Evolutionary conservation across 2,329 filamentous ascomycete genomes (phyloP), one percentile per base, ranked within the genome.

Genomic region (Epichloe brachyelytri): DNA sequence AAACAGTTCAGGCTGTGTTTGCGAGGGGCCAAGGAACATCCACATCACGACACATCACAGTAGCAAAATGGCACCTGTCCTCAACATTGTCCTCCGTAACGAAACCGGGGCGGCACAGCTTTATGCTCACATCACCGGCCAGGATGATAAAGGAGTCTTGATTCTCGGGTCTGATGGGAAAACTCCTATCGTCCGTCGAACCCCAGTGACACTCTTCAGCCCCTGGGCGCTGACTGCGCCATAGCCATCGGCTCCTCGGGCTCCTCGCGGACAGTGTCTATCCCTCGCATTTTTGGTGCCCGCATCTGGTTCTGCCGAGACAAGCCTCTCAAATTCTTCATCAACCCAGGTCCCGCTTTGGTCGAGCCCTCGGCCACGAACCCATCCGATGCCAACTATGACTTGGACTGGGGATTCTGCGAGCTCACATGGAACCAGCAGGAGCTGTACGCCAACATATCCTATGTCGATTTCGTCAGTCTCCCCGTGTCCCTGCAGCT

Each of bases 341-440:
- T 89, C 49, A 90, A 90, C 64, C 82, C 80, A 26, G 81, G 80
- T 15, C 82, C 86, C 6, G 82, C 79, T 1, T 72, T 90, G 14
- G 85, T 89, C 43, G 85, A 89, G 66, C 86, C 86, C 0, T 83
- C 81, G 10, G 79, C 83, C 26, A 83, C 78, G 34, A 89, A 89
- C 63, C 63, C 72, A 0, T 64, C 73, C 0, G 83, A 87, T 59
- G 65, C 73, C 2, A 86, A 85, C 63, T 80, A 80, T 61, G 68
- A 75, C 37, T 67, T 76, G 44, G 67, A 72, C 53, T 87, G 83
- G 83, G 76, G 74, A 30, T 87, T 86, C 61, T 80, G 75, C 68
- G 83, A 87, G 65, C 82, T 85, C 58, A 84, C 82, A 15, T 84
- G 76, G 66, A 85, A 85, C 64, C 58, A 65, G 37, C 60, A 63